Base-by-base conservation (phyloP, 2,329 filamentous ascomycete species). In the Septoria linicola region DNA sequence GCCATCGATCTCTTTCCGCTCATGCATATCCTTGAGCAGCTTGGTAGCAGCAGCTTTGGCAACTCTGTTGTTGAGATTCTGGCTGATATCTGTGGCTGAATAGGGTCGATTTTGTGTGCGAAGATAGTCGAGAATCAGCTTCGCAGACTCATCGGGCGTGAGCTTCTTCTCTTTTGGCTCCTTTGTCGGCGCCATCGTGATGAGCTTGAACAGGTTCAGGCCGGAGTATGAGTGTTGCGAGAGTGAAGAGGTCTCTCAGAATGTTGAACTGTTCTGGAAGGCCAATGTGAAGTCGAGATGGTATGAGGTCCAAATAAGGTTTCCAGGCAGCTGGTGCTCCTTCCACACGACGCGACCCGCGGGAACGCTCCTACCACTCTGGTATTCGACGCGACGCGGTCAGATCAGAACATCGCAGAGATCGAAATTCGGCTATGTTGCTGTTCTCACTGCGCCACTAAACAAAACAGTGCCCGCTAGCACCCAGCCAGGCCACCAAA, bases 1-100 rank as follows among this genome's bases (percentile, higher is more conserved):
- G 42, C 78, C 80, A 60, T 80, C 80, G 35, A 87, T 80, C 58
- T 80, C 69, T 8, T 78, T 78, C 35, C 73, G 75, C 58, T 84
- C 80, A 53, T 82, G 77, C 65, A 87, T 70, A 53, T 85, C 82
- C 60, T 82, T 83, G 27, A 87, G 70, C 25, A 80, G 63, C 66
- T 85, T 87, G 21, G 76, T 76, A 19, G 82, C 76, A 36, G 80
- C 73, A 10, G 80, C 80, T 35, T 68, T 68, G 43, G 65, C 65
- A 36, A 69, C 64, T 41, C 59, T 62, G 50, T 67, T 68, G 49
- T 66, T 63, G 45, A 68, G 62, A 42, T 69, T 69, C 20, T 65
- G 52, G 54, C 62, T 66, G 59, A 69, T 66, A 53, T 69, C 67
- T 6, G 60, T 66, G 25, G 67, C 66, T 34, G 63, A 66, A 59